phyloP scores from a whole-genome alignment of 106 monocot genomes.

The Apostasia ramifera region DNA sequence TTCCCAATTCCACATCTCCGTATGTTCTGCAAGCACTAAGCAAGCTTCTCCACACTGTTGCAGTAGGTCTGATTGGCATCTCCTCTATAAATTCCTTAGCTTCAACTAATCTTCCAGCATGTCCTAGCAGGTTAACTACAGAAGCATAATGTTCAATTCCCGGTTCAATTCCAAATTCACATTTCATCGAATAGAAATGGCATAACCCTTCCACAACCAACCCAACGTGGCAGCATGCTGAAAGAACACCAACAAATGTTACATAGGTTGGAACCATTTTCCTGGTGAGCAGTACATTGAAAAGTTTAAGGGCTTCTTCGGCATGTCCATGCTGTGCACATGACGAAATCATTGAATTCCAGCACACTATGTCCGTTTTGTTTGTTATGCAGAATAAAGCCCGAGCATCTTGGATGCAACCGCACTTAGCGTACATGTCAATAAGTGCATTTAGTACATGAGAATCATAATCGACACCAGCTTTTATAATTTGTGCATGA shows the following conservation, averaged over 20 bases:
- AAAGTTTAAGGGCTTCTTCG: slow-evolving; percentile 55
- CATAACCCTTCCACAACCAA: slow-evolving; percentile 61
- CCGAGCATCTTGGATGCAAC: slow-evolving; percentile 56
- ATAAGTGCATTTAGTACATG: slow-evolving; percentile 74
- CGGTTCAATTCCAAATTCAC: slow-evolving; percentile 50
- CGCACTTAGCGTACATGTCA: slow-evolving; percentile 95
- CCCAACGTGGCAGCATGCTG: slow-evolving; percentile 80
- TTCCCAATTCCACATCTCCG: slow-evolving; percentile 67
- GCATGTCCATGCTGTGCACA: slow-evolving; percentile 74
- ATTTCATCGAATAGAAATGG: slow-evolving; percentile 58
- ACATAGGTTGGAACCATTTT: slow-evolving; percentile 58
- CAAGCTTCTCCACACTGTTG: slow-evolving; percentile 69
- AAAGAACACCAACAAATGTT: slow-evolving; percentile 72
- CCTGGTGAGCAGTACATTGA: slow-evolving; percentile 34
- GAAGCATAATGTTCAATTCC: slow-evolving; percentile 81
- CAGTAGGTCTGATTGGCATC: slow-evolving; percentile 57
- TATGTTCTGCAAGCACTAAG: slow-evolving; percentile 50
- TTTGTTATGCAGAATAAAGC: slow-evolving; percentile 28
- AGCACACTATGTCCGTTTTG: slow-evolving; percentile 55
- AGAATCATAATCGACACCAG: slow-evolving; percentile 40
- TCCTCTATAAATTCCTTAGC: slow-evolving; percentile 60
- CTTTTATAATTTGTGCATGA: slow-evolving; percentile 62
- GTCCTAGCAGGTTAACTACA: slow-evolving; percentile 62
- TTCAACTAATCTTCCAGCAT: slow-evolving; percentile 54
- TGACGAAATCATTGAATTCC: slow-evolving; percentile 91